A percentile compares a stretch with the other conserved stretches of the same genome.
These are phyloP conservation scores for Coniophora puteana DNA, from an alignment of 1,284 basidiomycete genomes.

Conservation along the genomic window DNA sequence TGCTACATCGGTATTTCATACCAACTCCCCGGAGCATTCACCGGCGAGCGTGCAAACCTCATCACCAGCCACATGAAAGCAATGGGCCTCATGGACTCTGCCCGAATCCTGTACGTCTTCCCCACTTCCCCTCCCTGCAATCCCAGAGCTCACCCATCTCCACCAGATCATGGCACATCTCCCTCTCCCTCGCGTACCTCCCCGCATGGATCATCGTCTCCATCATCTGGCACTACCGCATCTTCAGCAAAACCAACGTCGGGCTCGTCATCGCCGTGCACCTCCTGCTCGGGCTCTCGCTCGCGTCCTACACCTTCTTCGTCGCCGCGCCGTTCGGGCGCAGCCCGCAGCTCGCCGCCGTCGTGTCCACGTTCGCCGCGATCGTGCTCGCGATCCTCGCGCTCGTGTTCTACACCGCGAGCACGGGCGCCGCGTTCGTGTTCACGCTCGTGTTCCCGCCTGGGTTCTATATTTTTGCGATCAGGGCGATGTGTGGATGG, in stretches of 20 bases:
- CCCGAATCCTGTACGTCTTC: constrained; percentile 51
- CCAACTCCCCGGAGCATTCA: constrained; percentile 66
- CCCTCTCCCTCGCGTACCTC: constrained; percentile 51
- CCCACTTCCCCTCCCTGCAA: neutral
- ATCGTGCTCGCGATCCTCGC: constrained; percentile 71
- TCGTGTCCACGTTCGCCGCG: constrained; percentile 60
- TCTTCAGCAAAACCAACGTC: constrained; percentile 60
- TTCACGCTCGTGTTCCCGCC: constrained; percentile 74
- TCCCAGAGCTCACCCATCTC: constrained; percentile 5
- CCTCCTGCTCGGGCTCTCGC: constrained; percentile 61
- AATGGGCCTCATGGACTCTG: constrained; percentile 69
- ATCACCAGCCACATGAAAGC: constrained; percentile 68
- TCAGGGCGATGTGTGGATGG: constrained; percentile 62
- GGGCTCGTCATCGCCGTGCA: constrained; percentile 64
- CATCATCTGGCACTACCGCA: constrained; percentile 57
- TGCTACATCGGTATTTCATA: constrained; percentile 68
- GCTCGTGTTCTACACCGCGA: constrained; percentile 45
- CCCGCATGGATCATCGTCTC: constrained; percentile 67
- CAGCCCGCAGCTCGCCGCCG: constrained; percentile 71
- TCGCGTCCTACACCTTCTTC: constrained; percentile 71
- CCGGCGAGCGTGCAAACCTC: constrained; percentile 55
- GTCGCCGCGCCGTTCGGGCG: constrained; percentile 66
- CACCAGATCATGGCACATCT: constrained; percentile 63
- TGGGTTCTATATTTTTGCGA: constrained; percentile 71
- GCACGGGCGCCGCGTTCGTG: constrained; percentile 48